Base-by-base conservation (phyloP, 345 rosid genomes). In the Durio zibethinus region DNA sequence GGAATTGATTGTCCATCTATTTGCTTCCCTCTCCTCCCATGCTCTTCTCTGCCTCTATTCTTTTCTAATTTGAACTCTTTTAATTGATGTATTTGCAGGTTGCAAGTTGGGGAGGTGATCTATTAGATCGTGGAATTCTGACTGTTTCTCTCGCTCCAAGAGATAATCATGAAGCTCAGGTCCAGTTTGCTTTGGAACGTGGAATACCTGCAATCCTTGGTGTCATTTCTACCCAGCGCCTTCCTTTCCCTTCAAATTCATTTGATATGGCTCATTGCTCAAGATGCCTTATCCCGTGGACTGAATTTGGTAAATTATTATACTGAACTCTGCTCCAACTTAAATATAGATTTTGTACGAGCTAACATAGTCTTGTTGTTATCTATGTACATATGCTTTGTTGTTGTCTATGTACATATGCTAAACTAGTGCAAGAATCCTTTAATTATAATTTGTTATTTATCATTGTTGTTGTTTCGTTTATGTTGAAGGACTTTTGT, bases 241-340 rank as follows among this genome's bases (percentile, higher is more conserved):
- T 96, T 42, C 95, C 98, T 43, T 96, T 93, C 88, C 97, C 99
- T 43, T 96, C 99, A n/a, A 89, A 85, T 77, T 89, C 98, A 45
- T 96, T 96, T 69, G 99, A 96, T 84, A 92, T 96, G 97, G 99
- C 99, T 84, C 99, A 96, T 85, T 96, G 99, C 90, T 96, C 99
- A n/a, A 89, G 99, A 87, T 93, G 99, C 87, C 99, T 96, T 80
- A 96, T 96, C 74, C 98, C 99, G 16, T 96, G 99, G 99, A 92
- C 98, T 40, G 99, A 96, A 90, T 96, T 92, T 2, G 99, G 99
- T 96, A 86, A 84, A 60, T 73, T 42, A 76, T 4, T 40, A 14
- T 57, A 12, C 16, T 45, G 20, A 35, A 33, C 59, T 33, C 27
- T 42, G 40, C 27, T 38, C 20, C 29, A 56, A 10, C 50, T 18